Base-by-base conservation (phyloP, 352 stramenopile genomes). In the Globisporangium canariense region DNA sequence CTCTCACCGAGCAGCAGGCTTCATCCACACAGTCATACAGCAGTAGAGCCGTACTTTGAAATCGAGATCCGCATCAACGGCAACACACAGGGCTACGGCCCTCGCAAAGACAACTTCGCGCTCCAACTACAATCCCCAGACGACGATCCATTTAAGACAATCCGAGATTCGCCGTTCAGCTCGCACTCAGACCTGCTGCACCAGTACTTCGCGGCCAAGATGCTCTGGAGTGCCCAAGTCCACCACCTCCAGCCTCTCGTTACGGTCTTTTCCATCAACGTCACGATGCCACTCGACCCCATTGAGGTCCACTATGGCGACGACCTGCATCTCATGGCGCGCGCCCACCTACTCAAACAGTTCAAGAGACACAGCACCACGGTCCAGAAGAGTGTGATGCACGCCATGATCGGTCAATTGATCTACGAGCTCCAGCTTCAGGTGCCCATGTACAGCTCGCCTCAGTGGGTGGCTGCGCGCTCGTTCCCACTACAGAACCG, bases 271-370 rank as follows among this genome's bases (percentile, higher is more conserved):
- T 3, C 34, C 3, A 11, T 76, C 16, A 25, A 22, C 22, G 32
- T 1, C 16, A 3, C 30, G 28, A 41, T 18, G 4, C n/a, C 11
- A 5, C 13, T 58, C 18, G 41, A 59, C 16, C 32, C 28, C 0
- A 59, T 86, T 4, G 69, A 81, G 34, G 62, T 86, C 11, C 66
- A 74, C 2, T 22, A 68, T 14, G 79, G 75, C 9, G 77, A 86
- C 43, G 77, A 85, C 25, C 61, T 85, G 0, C 47, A 77, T 34
- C 77, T 75, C 47, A 60, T 79, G 8, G 59, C 68, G n/a, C 63
- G 55, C 13, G 67, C 58, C 46, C 68, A 75, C 28, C 14, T 72
- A 14, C 14, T 36, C 10, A 47, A 52, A 13, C 36, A 45, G 20
- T 36, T 69, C 13, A 36, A 62, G 18, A 36, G 43, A 55, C 30